Conservation (phyloP, 23 red algal species). For the Gracilaria vermiculophylla region DNA sequence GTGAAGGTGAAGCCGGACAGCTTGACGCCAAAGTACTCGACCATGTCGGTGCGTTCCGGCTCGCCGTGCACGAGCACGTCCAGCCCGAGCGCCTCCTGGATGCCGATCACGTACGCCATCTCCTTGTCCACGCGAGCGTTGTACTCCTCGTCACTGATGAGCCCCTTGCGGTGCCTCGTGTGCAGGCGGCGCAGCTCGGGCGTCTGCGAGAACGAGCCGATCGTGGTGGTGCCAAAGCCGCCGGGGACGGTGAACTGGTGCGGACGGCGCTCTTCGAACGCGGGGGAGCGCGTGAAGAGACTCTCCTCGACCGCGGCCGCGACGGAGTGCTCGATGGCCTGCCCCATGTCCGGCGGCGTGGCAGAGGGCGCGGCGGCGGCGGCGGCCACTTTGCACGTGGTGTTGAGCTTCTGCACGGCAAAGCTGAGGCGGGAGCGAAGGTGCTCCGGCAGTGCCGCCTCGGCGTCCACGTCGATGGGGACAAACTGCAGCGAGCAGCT, state of each 20-base stretch:
- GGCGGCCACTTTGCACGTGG: constrained; percentile 23
- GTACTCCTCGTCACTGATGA: constrained; percentile 70
- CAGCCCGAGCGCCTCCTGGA: constrained; percentile 75
- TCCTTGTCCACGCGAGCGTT: constrained; percentile 54
- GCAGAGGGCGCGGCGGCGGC: background rate
- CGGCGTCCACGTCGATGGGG: constrained; percentile 63
- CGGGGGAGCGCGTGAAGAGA: constrained; percentile 23
- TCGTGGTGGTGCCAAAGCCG: constrained; percentile 79
- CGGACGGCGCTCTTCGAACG: constrained; percentile 59
- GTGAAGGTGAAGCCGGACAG: constrained; percentile 86
- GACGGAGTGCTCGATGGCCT: background rate
- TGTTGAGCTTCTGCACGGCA: constrained; percentile 84
- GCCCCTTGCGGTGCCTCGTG: constrained; percentile 59
- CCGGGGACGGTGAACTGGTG: constrained; percentile 65
- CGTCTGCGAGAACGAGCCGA: constrained; percentile 89
- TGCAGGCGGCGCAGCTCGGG: constrained; percentile 61
- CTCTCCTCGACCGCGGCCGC: constrained; percentile 26
- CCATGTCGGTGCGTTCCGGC: constrained; percentile 93
- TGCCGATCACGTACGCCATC: constrained; percentile 52
- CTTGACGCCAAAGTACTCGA: constrained; percentile 91
- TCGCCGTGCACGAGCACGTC: constrained; percentile 95
- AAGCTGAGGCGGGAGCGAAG: constrained; percentile 59
- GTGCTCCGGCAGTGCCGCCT: constrained; percentile 51
- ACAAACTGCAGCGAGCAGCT: constrained; percentile 87
- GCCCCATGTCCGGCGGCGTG: background rate